Evolutionary conservation across 2,329 filamentous ascomycete genomes (phyloP).

Genomic region (Lachnellula cervina): DNA sequence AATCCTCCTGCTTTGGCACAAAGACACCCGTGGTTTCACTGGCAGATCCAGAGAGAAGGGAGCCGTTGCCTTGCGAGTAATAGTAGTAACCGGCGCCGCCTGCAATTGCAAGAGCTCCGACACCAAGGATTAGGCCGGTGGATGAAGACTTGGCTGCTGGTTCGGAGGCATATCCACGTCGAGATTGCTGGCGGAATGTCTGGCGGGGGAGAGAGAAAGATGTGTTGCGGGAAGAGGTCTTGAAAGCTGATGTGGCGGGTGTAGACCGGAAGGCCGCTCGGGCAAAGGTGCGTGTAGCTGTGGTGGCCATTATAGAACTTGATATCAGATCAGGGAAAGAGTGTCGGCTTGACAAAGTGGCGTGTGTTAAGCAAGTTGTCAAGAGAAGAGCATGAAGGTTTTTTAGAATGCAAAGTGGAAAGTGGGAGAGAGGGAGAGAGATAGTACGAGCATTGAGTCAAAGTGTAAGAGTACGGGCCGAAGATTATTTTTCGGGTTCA

Average conservation of each 20-base stretch:
- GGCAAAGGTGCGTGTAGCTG: conserved; percentile 33
- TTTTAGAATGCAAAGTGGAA: neutral
- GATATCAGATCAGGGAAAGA: conserved; percentile 1
- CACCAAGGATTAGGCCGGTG: conserved; percentile 51
- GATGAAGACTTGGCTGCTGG: conserved; percentile 51
- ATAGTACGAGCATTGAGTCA: neutral
- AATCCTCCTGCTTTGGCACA: conserved; percentile 76
- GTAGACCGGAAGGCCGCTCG: conserved; percentile 33
- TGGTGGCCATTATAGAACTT: conserved; percentile 33
- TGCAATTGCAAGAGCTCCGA: conserved; percentile 54
- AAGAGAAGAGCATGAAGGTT: neutral
- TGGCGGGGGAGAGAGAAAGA: conserved; percentile 59
- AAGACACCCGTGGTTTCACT: conserved; percentile 50
- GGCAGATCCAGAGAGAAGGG: conserved; percentile 31
- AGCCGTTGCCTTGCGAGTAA: conserved; percentile 52
- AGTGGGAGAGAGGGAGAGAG: neutral
- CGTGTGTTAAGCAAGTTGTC: too few relatives aligned
- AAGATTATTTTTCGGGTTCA: neutral
- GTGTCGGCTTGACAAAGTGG: neutral
- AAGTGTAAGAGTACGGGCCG: neutral
- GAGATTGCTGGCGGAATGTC: conserved; percentile 67
- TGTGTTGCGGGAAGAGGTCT: conserved; percentile 50
- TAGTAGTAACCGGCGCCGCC: conserved; percentile 63
- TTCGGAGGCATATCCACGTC: conserved; percentile 75
- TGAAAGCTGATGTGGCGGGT: conserved; percentile 46